phyloP scores from a whole-genome alignment of 139 green algal species.

The Penium margaritaceum region DNA sequence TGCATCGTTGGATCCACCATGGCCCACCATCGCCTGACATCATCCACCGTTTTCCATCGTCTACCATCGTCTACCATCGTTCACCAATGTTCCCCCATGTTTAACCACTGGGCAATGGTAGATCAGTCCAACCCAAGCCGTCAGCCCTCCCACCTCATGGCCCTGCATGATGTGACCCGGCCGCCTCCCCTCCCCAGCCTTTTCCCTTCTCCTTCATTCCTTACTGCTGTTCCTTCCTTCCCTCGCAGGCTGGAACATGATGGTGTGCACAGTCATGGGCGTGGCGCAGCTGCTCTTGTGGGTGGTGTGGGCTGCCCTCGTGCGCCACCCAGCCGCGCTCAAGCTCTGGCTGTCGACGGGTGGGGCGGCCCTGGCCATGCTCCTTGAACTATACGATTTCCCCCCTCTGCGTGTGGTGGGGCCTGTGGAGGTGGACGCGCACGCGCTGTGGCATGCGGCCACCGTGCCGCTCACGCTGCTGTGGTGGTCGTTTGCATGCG shows the following conservation, averaged over 20 bases:
- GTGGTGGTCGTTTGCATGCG: conserved; percentile 67
- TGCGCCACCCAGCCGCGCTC: background rate
- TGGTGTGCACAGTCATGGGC: conserved; percentile 60
- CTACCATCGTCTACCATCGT: too few relatives aligned
- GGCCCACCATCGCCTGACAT: too few relatives aligned
- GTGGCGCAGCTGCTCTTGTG: conserved; percentile 44
- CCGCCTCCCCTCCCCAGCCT: too few relatives aligned
- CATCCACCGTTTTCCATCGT: too few relatives aligned
- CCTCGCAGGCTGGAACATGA: conserved; percentile 61
- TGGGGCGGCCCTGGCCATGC: conserved; percentile 53
- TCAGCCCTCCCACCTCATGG: too few relatives aligned
- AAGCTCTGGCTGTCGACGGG: conserved; percentile 4
- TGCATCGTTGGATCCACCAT: too few relatives aligned
- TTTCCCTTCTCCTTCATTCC: too few relatives aligned
- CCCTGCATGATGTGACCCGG: too few relatives aligned
- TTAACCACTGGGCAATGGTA: too few relatives aligned
- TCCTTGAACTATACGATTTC: conserved; percentile 80
- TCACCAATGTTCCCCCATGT: too few relatives aligned
- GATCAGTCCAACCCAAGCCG: too few relatives aligned
- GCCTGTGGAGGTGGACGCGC: conserved; percentile 79
- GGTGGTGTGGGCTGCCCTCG: conserved; percentile 11
- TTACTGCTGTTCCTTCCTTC: too few relatives aligned
- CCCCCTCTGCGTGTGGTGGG: conserved; percentile 56
- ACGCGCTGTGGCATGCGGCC: conserved; percentile 71
- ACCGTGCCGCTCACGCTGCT: conserved; percentile 64